Evolutionary conservation across 345 rosid genomes (phyloP).

Genomic region (Corymbia maculata): DNA sequence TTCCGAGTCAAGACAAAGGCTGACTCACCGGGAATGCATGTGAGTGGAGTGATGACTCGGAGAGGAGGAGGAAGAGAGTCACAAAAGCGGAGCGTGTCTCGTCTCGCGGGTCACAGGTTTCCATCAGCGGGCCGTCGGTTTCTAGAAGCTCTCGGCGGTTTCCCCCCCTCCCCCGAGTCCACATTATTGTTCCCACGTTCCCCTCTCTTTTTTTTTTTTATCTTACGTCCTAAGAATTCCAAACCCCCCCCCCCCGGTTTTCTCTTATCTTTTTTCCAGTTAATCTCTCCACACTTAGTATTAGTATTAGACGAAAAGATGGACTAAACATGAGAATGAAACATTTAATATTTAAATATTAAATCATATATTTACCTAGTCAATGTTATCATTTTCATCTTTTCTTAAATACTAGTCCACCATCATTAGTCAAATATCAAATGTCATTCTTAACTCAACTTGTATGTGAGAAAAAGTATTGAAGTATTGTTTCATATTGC

Average conservation of each 20-base stretch:
- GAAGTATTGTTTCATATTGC: no score
- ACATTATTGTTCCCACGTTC: neutral
- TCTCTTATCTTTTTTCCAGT: neutral
- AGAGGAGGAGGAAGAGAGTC: neutral
- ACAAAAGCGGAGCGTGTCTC: neutral
- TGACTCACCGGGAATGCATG: neutral
- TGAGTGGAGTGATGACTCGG: neutral
- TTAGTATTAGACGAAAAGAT: no score
- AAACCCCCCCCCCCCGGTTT: accelerated
- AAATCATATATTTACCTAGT: no score
- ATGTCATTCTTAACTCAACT: accelerated
- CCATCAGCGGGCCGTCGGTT: neutral
- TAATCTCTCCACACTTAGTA: no score
- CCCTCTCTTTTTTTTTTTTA: neutral
- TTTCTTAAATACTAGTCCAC: no score
- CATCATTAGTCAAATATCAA: no score
- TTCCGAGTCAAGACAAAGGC: neutral
- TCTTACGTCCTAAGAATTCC: neutral
- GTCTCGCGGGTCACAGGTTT: neutral
- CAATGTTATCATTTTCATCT: no score
- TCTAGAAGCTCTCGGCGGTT: neutral
- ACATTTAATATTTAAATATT: no score
- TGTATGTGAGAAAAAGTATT: accelerated
- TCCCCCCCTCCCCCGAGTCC: neutral
- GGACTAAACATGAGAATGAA: neutral